Conservation (phyloP, 2,329 filamentous ascomycete genomes). For the Nigrospora osmanthi region DNA sequence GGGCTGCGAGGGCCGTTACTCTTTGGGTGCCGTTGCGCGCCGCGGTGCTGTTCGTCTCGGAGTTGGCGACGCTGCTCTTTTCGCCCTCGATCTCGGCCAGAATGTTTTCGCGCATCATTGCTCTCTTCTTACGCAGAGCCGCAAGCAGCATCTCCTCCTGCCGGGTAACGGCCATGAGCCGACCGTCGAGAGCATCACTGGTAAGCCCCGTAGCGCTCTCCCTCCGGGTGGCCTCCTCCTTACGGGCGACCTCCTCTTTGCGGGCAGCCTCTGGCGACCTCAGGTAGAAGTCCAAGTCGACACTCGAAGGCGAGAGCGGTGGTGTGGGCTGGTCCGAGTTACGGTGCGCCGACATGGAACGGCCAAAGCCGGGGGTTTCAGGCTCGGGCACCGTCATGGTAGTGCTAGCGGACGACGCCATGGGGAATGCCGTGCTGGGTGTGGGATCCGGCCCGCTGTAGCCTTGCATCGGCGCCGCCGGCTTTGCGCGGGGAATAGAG, state of each 20-base stretch:
- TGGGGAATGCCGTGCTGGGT: too few relatives aligned
- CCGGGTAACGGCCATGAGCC: constrained; percentile 49
- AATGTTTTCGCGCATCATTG: constrained; percentile 42
- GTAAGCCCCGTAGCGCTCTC: background rate
- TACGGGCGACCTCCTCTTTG: constrained; percentile 15
- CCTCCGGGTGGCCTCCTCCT: constrained; percentile 18
- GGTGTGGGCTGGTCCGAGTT: constrained; percentile 36
- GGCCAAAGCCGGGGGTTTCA: background rate
- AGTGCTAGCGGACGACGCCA: too few relatives aligned
- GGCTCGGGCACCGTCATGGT: constrained; percentile 5
- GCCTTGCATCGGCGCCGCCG: too few relatives aligned
- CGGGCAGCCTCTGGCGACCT: constrained; percentile 27
- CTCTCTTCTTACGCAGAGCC: constrained; percentile 48
- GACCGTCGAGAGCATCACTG: constrained; percentile 23
- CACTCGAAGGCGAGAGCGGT: constrained; percentile 42
- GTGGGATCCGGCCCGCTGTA: too few relatives aligned
- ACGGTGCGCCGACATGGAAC: constrained; percentile 1
- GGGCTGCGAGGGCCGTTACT: too few relatives aligned
- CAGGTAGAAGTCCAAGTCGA: constrained; percentile 43
- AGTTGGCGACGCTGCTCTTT: constrained; percentile 4
- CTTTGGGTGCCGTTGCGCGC: background rate
- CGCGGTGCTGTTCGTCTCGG: constrained; percentile 1
- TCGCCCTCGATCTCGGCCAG: constrained; percentile 34
- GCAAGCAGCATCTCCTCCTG: constrained; percentile 52
- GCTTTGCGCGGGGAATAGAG: too few relatives aligned